Base-by-base conservation (phyloP, 2,329 filamentous ascomycete genomes). In the Fusarium sp. region DNA sequence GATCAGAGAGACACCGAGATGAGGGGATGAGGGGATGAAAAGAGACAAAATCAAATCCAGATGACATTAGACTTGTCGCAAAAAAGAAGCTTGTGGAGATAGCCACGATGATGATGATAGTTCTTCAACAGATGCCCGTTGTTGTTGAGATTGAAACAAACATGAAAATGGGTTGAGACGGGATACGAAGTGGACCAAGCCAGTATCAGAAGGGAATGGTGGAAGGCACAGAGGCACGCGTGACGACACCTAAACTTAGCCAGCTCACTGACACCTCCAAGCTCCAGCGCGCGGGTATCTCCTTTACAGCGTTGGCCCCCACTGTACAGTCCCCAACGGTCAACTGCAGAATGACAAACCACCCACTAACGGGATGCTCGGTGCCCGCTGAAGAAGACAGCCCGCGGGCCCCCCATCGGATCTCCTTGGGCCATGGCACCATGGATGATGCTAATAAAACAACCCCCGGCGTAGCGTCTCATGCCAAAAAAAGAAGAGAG, bases 121-220 rank as follows among this genome's bases (percentile, higher is more conserved):
- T 68, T 48, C 56, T 70, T 47, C 41, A 61, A 33, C 33, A 50
- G 24, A 59, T 61, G 51, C 45, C 45, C 41, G 47, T 48, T 54
- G 58, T 45, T 56, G 44, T 73, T 57, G 55, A 68, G 71, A 73
- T 74, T 71, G 70, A 73, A 73, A 73, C 68, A 73, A 73, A 58
- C 30, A 59, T 73, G 70, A 67, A 63, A 66, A 50, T 68, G 61
- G 65, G 55, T 57, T 70, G 55, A 61, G 66, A 70, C 55, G 44
- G 59, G 36, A 48, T 53, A 41, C 54, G 28, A 59, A 71, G 71
- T 73, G 70, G 70, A 56, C 57, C 66, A 51, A 35, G n/a, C 66
- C 66, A 69, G 45, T 53, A 64, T 69, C 55, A 70, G 60, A 72
- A 54, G 44, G 67, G 65, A 68, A 69, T 42, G 68, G 69, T 57